A percentile compares a stretch with the other conserved stretches of the same genome.
These are phyloP conservation scores for Daedalea quercina DNA, from an alignment of 768 basidiomycete genomes.

Conservation along the genomic window DNA sequence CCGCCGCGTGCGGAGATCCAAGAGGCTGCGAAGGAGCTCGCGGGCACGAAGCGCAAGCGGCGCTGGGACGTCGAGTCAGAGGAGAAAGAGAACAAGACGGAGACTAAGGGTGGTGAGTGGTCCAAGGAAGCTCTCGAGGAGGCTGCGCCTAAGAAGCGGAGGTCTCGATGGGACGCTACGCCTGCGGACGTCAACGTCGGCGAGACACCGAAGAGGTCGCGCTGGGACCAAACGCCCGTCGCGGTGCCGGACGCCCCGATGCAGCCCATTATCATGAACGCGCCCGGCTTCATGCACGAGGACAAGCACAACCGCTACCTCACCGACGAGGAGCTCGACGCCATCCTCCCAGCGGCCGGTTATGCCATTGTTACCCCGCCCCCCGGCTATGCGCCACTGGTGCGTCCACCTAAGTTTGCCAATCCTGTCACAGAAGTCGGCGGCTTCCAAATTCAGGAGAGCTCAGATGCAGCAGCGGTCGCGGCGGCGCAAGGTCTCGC, in stretches of 20 bases:
- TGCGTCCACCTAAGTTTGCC: constrained; percentile 47
- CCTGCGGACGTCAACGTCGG: constrained; percentile 59
- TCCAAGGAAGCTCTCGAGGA: constrained; percentile 69
- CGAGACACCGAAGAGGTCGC: constrained; percentile 82
- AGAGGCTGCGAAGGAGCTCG: constrained; percentile 62
- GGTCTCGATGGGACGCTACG: constrained; percentile 94
- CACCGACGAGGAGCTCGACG: constrained; percentile 92
- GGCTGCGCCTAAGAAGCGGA: constrained; percentile 81
- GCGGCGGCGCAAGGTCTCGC: constrained; percentile 90
- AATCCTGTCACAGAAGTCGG: constrained; percentile 50
- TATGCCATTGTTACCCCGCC: constrained; percentile 93
- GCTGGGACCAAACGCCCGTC: constrained; percentile 95
- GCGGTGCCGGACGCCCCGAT: constrained; percentile 56
- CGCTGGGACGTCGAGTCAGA: constrained; percentile 71
- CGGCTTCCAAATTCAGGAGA: constrained; percentile 96
- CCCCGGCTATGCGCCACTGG: constrained; percentile 82
- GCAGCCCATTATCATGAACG: constrained; percentile 83
- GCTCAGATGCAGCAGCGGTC: constrained; percentile 82
- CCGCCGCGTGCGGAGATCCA: constrained; percentile 79
- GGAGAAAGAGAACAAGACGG: constrained; percentile 60
- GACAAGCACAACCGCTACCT: constrained; percentile 97
- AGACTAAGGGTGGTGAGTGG: constrained; percentile 59
- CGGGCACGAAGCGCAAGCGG: constrained; percentile 74
- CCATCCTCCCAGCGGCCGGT: constrained; percentile 77
- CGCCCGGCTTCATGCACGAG: constrained; percentile 75